Evolutionary conservation across 208 protist species (phyloP), one percentile per base, ranked within the genome.

Genomic region (Wallacemonas sp.): DNA sequence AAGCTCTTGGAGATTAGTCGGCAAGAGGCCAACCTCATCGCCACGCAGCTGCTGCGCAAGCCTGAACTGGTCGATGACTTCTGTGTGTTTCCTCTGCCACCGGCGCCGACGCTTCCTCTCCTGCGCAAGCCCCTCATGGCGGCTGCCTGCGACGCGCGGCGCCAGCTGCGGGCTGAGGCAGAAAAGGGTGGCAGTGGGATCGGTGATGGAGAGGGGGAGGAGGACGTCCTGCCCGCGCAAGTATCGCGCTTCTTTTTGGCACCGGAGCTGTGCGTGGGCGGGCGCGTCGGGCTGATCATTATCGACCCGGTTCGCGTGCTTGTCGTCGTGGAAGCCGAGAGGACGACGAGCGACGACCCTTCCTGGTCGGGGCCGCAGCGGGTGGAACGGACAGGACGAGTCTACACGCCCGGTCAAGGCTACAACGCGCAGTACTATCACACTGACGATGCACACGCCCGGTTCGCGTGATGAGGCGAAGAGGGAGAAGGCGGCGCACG

Each of bases 281-380:
- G 79, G 8, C 63, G 62, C 60, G 59, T 94, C 9, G 89, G 81
- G 30, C 66, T 94, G 13, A 45, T 94, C 36, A 54, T 89, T 3
- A 79, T 81, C 3, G 89, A 94, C 42, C 70, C 77, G 13, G 68
- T 94, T 19, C 85, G 89, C 17, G 55, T 72, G 4, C 62, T 94
- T n/a, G 70, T 94, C 8, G 55, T 89, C 6, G 81, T 92, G 65
- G 83, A 81, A 36, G 67, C 83, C 45, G 83, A 94, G 55, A 59
- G 59, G 17, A 58, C 67, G 15, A 60, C 62, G 29, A 68, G 61
- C 1, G 80, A 86, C 46, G 66, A 74, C 44, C 70, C 78, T 9
- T 67, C 66, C 12, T 85, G 79, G 79, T 70, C 55, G 13, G 69
- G 66, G 30, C 63, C 67, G 50, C 53, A 67, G 41, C 60, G 60